A percentile compares a stretch with the other conserved stretches of the same genome.
phyloP scores from a whole-genome alignment of 768 basidiomycete genomes.

The Rhizopogon sp. region DNA sequence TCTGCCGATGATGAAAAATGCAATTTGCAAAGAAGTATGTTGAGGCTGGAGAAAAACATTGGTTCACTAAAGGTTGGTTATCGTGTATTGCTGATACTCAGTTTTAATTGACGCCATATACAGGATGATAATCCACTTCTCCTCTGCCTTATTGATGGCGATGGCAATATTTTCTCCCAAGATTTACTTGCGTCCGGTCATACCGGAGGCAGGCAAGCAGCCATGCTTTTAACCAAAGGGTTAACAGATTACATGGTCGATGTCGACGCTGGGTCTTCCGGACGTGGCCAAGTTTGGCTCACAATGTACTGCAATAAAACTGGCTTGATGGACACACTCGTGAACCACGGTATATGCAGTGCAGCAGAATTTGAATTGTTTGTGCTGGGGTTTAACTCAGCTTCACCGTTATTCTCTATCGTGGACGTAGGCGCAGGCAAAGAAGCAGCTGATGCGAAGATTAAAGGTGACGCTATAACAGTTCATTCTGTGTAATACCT shows the following conservation, averaged over 20 bases:
- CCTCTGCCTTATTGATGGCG: conserved; percentile 34
- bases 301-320: conserved; percentile 33
- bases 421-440: conserved; percentile 39
- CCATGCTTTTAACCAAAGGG: conserved; percentile 29
- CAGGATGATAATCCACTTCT: conserved; percentile 37
- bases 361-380: conserved; percentile 31
- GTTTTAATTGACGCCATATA: neutral
- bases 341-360: conserved; percentile 24
- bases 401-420: conserved; percentile 35
- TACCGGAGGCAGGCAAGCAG: conserved; percentile 32
- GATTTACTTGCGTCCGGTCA: conserved; percentile 27
- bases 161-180: conserved; percentile 34
- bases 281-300: conserved; percentile 31
- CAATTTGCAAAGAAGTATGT: conserved; percentile 19
- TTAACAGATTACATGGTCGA: conserved; percentile 28
- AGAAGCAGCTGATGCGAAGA: conserved; percentile 38
- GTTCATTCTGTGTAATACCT: neutral
- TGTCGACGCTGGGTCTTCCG: conserved; percentile 16
- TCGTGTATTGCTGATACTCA: neutral
- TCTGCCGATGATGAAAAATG: conserved; percentile 30
- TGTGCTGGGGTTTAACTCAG: conserved; percentile 34
- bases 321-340: conserved; percentile 28
- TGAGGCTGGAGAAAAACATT: conserved; percentile 27
- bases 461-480: conserved; percentile 25
- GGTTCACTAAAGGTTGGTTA: conserved; percentile 25